Base-by-base conservation (phyloP, 2,329 filamentous ascomycete species). In the Chaetomium strumarium region DNA sequence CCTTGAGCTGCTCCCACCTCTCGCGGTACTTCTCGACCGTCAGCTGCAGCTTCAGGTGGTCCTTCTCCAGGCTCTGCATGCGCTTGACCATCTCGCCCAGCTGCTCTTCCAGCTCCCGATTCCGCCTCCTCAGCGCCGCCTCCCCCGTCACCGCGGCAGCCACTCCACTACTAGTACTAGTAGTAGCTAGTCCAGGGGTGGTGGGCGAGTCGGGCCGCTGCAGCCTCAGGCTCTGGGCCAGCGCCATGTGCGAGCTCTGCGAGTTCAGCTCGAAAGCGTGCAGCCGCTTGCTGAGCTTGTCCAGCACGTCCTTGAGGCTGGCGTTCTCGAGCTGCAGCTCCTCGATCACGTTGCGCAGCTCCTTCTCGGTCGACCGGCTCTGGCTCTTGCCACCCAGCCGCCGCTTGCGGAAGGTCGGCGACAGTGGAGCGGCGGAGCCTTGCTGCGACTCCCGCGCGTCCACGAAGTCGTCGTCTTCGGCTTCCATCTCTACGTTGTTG, bases 181-280 rank as follows among this genome's bases (percentile, higher is more conserved):
- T n/a, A n/a, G n/a, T n/a, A n/a, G n/a, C n/a, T n/a, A n/a, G n/a
- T n/a, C n/a, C n/a, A n/a, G n/a, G n/a, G n/a, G n/a, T n/a, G n/a
- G 34, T n/a, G 2, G 81, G 80, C 36, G 80, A 83, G 5, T 74
- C 73, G 1, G 80, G 79, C 13, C 77, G 73, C 69, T 81, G 78
- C 6, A 85, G 67, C n/a, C 81, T 75, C 66, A 83, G 84, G 60
- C 89, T 95, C 67, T 96, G 90, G 13, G 91, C 88, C 33, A 97
- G 78, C 3, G 90, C 89, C 70, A 91, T 81, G 49, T 86, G 88
- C 36, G 87, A 91, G 58, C 85, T 90, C 70, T 97, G 93, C 0
- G 90, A 90, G 62, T 89, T 91, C 37, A 90, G 85, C 69, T 99
- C 92, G 72, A 96, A 99, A 57, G 90, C 86, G 63, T 93, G 88